Percentiles rank a stretch among this genome's conserved stretches.
These are phyloP conservation scores for Tetrapisispora phaffii DNA, from an alignment of 805 yeast genomes.

Conservation along the genomic window DNA sequence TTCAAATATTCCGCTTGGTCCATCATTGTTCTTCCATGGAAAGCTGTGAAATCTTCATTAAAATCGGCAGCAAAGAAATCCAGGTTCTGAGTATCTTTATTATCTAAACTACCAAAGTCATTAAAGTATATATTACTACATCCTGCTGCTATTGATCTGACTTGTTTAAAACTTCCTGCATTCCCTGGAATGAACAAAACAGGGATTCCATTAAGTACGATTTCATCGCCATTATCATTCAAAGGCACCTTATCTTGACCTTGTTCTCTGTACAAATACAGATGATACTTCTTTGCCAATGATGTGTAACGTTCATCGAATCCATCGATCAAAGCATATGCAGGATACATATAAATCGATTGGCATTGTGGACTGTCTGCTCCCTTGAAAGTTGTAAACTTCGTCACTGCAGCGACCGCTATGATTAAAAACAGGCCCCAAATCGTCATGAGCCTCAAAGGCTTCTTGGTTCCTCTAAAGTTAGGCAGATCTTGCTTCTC, in stretches of 20 bases:
- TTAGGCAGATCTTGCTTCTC: not conserved
- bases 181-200: slow-evolving; percentile 93
- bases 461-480: not conserved
- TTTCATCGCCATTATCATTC: slow-evolving; percentile 24
- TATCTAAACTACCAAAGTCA: slow-evolving; percentile 15
- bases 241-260: slow-evolving; percentile 50
- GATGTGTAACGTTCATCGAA: slow-evolving; percentile 70
- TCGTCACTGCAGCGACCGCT: not conserved
- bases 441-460: not conserved
- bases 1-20: slow-evolving; percentile 91
- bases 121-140: slow-evolving; percentile 48
- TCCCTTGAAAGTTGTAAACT: slow-evolving; percentile 27
- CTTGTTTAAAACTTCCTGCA: slow-evolving; percentile 90
- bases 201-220: slow-evolving; percentile 62
- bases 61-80: slow-evolving; percentile 91
- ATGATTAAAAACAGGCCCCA: not conserved
- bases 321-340: slow-evolving; percentile 64
- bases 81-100: slow-evolving; percentile 34
- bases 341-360: slow-evolving; percentile 71
- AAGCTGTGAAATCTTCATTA: slow-evolving; percentile 92
- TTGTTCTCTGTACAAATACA: slow-evolving; percentile 80
- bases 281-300: slow-evolving; percentile 52
- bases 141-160: slow-evolving; percentile 82
- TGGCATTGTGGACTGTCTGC: slow-evolving; percentile 50
- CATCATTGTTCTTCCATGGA: slow-evolving; percentile 85